Conservation (phyloP, 305 asterid species). For the Fraxinus ornus region DNA sequence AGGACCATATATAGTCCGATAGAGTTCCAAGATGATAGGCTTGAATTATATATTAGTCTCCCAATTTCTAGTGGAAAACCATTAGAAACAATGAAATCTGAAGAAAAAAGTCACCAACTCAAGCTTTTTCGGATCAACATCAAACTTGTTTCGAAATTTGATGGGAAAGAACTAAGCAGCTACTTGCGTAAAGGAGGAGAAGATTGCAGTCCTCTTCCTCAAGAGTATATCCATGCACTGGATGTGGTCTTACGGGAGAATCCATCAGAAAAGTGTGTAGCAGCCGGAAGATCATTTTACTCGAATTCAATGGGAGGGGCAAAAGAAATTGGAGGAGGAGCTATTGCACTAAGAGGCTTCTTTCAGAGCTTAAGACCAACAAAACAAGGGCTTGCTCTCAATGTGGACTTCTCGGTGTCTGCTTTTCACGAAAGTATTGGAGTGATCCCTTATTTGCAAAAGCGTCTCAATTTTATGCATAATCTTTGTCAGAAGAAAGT, state of each 20-base stretch:
- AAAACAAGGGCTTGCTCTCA: conserved; percentile 88
- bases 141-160: conserved; percentile 77
- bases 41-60: conserved; percentile 64
- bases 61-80: conserved; percentile 42
- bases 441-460: conserved; percentile 73
- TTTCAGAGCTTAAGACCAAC: conserved; percentile 93
- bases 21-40: conserved; percentile 62
- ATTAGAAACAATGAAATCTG: conserved; percentile 17
- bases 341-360: conserved; percentile 74
- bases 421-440: conserved; percentile 94
- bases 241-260: conserved; percentile 78
- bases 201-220: conserved; percentile 66
- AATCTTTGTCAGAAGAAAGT: conserved; percentile 42
- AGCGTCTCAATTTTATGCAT: conserved; percentile 61
- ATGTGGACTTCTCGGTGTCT: conserved; percentile 84
- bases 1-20: conserved; percentile 73
- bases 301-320: conserved; percentile 67
- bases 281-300: conserved; percentile 68
- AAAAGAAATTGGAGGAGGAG: conserved; percentile 88
- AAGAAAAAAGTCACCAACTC: conserved; percentile 25
- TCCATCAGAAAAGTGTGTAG: conserved; percentile 62
- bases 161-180: conserved; percentile 50
- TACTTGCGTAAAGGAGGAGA: conserved; percentile 50
- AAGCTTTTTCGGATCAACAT: conserved; percentile 70
- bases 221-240: conserved; percentile 87